Conservation (phyloP, 2,329 filamentous ascomycete genomes). For the Xylaria sp. region DNA sequence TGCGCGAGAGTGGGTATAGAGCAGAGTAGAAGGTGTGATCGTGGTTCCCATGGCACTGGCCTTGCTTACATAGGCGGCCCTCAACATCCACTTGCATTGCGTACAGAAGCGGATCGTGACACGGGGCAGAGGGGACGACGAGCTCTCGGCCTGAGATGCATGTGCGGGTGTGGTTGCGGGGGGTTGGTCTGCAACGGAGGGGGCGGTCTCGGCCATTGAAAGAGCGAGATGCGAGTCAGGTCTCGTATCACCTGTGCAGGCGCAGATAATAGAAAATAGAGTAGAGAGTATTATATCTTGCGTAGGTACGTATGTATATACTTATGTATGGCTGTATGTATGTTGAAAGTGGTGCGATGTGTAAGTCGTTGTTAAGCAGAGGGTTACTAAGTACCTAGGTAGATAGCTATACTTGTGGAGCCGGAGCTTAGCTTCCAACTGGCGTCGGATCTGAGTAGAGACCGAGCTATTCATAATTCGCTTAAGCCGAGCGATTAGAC, state of each 20-base stretch:
- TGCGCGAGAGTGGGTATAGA: neutral
- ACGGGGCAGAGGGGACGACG: conserved; percentile 66
- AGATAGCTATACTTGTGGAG: neutral
- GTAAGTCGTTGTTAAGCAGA: no score
- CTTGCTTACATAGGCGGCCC: conserved; percentile 80
- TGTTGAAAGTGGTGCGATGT: neutral
- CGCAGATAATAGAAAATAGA: no score
- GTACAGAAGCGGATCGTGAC: conserved; percentile 93
- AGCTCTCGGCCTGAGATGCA: conserved; percentile 5
- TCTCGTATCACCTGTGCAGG: neutral
- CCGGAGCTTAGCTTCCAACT: neutral
- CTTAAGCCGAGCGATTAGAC: no score
- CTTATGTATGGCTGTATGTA: no score
- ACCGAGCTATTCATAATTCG: no score
- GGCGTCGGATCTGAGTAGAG: no score
- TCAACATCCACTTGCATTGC: conserved; percentile 91
- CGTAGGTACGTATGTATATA: no score
- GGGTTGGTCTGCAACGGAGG: conserved; percentile 29
- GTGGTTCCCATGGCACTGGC: neutral
- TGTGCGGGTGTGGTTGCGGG: conserved; percentile 29
- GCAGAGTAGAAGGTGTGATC: neutral
- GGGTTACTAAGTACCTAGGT: neutral
- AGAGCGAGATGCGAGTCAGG: neutral
- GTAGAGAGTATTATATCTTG: no score
- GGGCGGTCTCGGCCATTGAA: conserved; percentile 41